These are phyloP conservation scores for Onygena corvina DNA, from an alignment of 2,329 filamentous ascomycete genomes.

Conservation along the genomic window DNA sequence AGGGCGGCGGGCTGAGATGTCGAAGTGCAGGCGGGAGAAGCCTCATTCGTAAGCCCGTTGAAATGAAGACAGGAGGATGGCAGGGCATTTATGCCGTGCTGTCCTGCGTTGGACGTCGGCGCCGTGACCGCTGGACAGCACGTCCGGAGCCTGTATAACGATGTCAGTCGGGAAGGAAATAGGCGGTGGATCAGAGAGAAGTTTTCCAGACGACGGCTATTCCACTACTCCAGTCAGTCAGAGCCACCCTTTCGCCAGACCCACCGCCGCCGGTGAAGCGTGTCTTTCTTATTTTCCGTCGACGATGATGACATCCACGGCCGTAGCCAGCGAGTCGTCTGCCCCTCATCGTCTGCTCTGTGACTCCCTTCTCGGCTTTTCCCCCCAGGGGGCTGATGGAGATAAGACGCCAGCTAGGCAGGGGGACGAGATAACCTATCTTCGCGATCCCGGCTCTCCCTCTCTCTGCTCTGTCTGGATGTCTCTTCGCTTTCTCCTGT, in stretches of 20 bases:
- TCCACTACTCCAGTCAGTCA: too few relatives aligned
- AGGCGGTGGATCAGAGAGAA: constrained; percentile 4
- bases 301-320: constrained; percentile 1
- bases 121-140: neutral
- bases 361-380: neutral
- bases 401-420: neutral
- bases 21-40: neutral
- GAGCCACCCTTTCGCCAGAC: neutral
- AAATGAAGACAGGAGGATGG: too few relatives aligned
- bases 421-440: neutral
- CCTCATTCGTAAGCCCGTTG: neutral
- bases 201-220: constrained; percentile 3
- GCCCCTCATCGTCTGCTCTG: neutral
- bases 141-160: neutral
- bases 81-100: too few relatives aligned
- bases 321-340: neutral
- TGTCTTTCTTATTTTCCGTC: neutral
- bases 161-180: neutral
- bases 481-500: neutral
- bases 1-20: neutral
- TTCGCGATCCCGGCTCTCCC: neutral
- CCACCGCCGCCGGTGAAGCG: neutral
- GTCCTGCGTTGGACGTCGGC: too few relatives aligned
- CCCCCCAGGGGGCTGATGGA: neutral
- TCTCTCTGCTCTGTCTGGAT: neutral